Evolutionary conservation across 148 eudicot genomes (phyloP).

Genomic region (Arctostaphylos glauca): DNA sequence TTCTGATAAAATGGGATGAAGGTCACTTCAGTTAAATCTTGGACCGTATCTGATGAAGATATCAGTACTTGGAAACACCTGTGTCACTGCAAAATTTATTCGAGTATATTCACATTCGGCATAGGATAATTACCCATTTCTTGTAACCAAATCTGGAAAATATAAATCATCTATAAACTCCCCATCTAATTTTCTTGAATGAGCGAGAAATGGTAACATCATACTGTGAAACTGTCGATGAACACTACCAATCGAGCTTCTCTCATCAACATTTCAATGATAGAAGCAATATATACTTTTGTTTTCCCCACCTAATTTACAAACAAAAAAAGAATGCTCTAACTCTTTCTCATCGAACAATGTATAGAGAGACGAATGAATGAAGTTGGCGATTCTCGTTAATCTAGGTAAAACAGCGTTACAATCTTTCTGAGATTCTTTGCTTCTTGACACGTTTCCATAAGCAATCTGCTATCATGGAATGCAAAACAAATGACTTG

Average conservation of each 20-base stretch:
- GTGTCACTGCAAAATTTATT: no score
- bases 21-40: background rate
- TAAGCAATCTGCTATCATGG: slow-evolving; percentile 88
- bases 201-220: background rate
- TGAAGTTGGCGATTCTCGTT: slow-evolving; percentile 13
- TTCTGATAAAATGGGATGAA: background rate
- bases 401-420: slow-evolving; percentile 89
- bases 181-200: background rate
- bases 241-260: background rate
- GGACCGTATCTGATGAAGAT: background rate
- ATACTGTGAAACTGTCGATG: background rate
- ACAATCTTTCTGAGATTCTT: slow-evolving; percentile 94
- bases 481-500: slow-evolving; percentile 97
- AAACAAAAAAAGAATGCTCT: background rate
- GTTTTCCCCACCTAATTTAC: background rate
- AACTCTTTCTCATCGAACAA: background rate
- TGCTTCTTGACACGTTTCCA: slow-evolving; percentile 99
- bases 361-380: background rate
- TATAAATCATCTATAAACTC: background rate
- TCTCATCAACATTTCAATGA: slow-evolving; percentile 5
- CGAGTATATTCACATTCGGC: no score
- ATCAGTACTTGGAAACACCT: no score
- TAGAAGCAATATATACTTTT: background rate
- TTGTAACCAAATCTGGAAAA: background rate
- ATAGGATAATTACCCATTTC: background rate